Evolutionary conservation across 208 protist species (phyloP).

Genomic region (Trypanosoma conorhini): DNA sequence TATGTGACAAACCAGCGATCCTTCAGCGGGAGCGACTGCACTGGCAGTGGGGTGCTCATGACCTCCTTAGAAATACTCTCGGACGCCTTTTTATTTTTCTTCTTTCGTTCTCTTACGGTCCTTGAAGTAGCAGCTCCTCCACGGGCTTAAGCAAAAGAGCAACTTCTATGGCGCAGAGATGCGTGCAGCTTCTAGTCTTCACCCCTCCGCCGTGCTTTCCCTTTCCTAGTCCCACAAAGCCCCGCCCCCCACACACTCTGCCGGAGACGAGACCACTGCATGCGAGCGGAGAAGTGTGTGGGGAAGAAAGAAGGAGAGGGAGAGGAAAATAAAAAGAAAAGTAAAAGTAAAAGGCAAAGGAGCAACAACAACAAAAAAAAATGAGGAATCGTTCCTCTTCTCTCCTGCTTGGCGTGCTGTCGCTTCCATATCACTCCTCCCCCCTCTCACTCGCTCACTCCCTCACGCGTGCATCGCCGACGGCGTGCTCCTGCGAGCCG

Average conservation of each 20-base stretch:
- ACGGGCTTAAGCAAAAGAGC: background rate
- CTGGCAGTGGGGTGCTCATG: conserved; percentile 17
- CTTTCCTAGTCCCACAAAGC: background rate
- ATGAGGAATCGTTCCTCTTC: background rate
- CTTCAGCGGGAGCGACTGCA: conserved; percentile 65
- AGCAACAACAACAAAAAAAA: background rate
- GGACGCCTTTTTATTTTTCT: background rate
- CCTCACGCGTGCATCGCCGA: no score
- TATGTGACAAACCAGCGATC: conserved; percentile 86
- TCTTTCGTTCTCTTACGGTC: background rate
- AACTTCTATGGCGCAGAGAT: background rate
- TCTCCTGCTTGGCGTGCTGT: background rate
- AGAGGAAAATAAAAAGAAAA: conserved; percentile 2
- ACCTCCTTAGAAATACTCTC: conserved; percentile 3
- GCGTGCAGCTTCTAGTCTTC: background rate
- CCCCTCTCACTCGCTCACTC: no score
- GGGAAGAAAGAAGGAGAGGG: background rate
- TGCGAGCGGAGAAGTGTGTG: background rate
- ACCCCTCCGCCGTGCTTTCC: background rate
- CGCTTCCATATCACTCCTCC: no score
- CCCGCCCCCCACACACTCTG: background rate
- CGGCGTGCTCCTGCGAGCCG: no score
- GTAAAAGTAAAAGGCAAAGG: background rate
- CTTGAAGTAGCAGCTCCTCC: background rate
- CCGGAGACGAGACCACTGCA: background rate